These are phyloP conservation scores for Dipteronia sinensis DNA, from an alignment of 345 rosid species.

Conservation along the genomic window DNA sequence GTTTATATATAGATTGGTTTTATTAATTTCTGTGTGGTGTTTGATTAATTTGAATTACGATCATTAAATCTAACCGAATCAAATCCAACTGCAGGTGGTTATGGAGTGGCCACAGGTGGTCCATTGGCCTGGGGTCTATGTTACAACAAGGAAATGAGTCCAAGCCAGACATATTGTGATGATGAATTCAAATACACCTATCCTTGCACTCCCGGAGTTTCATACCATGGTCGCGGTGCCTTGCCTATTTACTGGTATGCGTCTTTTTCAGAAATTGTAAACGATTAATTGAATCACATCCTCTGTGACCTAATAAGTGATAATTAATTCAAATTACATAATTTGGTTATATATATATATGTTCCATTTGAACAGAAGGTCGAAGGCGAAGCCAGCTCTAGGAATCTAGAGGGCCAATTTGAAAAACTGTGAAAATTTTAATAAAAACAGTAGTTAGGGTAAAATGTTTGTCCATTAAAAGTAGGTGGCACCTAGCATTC, in stretches of 20 bases:
- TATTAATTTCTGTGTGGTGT: too few species aligned
- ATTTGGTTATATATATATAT: too few species aligned
- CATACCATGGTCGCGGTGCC: slow-evolving; percentile 92
- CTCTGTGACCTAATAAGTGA: background rate
- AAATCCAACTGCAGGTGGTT: slow-evolving; percentile 60
- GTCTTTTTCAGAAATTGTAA: background rate
- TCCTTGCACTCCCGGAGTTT: slow-evolving; percentile 78
- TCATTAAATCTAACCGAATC: too few species aligned
- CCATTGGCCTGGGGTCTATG: slow-evolving; percentile 93
- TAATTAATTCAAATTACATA: too few species aligned
- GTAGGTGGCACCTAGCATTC: background rate
- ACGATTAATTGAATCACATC: background rate
- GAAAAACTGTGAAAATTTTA: too few species aligned
- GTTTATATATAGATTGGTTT: too few species aligned
- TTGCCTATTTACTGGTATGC: slow-evolving; percentile 75
- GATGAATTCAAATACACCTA: slow-evolving; percentile 66
- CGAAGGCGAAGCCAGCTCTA: too few species aligned
- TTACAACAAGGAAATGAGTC: slow-evolving; percentile 92
- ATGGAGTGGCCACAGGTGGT: slow-evolving; percentile 92
- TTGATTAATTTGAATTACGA: too few species aligned
- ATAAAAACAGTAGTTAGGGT: too few species aligned
- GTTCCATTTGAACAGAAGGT: too few species aligned
- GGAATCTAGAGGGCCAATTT: too few species aligned
- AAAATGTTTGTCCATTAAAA: too few species aligned
- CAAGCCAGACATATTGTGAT: slow-evolving; percentile 65